These are phyloP conservation scores for Penicillium italicum DNA, from an alignment of 2,329 filamentous ascomycete species.

Conservation along the genomic window DNA sequence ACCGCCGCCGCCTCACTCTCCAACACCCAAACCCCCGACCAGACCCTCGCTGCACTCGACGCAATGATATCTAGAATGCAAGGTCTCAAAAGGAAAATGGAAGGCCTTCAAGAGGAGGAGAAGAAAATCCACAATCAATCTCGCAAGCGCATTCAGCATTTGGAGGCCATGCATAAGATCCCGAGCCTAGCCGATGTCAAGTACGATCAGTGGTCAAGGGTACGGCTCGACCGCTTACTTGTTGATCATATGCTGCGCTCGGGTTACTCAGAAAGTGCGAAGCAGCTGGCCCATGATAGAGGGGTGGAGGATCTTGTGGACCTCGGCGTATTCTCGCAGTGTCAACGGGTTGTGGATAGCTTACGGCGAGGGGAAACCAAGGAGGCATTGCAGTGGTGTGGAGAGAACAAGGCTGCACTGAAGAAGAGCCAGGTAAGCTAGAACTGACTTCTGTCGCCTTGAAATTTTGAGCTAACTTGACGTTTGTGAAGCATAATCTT, in stretches of 20 bases:
- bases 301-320: slow-evolving; percentile 79
- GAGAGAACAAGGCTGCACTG: slow-evolving; percentile 86
- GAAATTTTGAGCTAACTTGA: not conserved
- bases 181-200: slow-evolving; percentile 82
- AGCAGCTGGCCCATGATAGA: slow-evolving; percentile 69
- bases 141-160: slow-evolving; percentile 71
- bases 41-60: slow-evolving; percentile 78
- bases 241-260: slow-evolving; percentile 89
- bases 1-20: slow-evolving; percentile 61
- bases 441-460: not conserved
- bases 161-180: slow-evolving; percentile 76
- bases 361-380: slow-evolving; percentile 66
- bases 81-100: slow-evolving; percentile 82
- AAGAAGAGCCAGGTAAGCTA: slow-evolving; percentile 73
- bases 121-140: slow-evolving; percentile 69
- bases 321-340: slow-evolving; percentile 79
- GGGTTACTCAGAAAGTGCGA: slow-evolving; percentile 76
- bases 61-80: slow-evolving; percentile 81
- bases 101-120: slow-evolving; percentile 74
- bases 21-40: slow-evolving; percentile 59
- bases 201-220: slow-evolving; percentile 86
- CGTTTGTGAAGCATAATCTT: slow-evolving; percentile 61
- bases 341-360: slow-evolving; percentile 71
- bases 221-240: slow-evolving; percentile 74
- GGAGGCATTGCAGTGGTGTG: slow-evolving; percentile 85